Conservation (phyloP, 2,329 filamentous ascomycete species). For the Alternaria hordeiaustralica region DNA sequence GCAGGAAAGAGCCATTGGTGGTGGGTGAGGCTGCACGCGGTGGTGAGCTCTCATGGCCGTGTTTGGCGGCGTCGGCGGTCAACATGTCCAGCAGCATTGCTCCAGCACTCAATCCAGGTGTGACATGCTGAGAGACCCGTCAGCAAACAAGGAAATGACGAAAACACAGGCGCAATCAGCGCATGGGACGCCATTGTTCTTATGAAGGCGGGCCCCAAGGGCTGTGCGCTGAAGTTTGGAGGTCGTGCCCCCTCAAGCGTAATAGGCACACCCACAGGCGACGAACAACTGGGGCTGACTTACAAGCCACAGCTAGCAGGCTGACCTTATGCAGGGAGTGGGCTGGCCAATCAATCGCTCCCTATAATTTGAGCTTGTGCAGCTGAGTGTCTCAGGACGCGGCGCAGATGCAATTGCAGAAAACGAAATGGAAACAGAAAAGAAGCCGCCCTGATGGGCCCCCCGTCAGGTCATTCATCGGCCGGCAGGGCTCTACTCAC, state of each 20-base stretch:
- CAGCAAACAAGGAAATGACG: slow-evolving; percentile 16
- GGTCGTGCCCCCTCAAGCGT: slow-evolving; percentile 22
- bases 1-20: slow-evolving; percentile 35
- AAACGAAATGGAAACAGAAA: neutral
- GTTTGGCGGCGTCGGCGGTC: slow-evolving; percentile 44
- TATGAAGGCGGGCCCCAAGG: slow-evolving; percentile 17
- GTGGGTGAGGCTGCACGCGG: slow-evolving; percentile 23
- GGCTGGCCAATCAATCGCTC: slow-evolving; percentile 13
- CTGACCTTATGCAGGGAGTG: slow-evolving; percentile 22
- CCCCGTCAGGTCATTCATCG: slow-evolving; percentile 9
- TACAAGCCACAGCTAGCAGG: slow-evolving; percentile 40
- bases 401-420: neutral
- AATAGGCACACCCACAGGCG: slow-evolving; percentile 14
- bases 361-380: slow-evolving; percentile 1
- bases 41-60: slow-evolving; percentile 42
- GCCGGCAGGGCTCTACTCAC: slow-evolving; percentile 5
- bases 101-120: slow-evolving; percentile 12
- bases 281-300: slow-evolving; percentile 21
- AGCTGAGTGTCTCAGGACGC: slow-evolving; percentile 1
- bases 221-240: slow-evolving; percentile 33
- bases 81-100: slow-evolving; percentile 50
- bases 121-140: slow-evolving; percentile 28
- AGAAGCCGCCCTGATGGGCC: neutral
- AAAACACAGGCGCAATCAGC: slow-evolving; percentile 13
- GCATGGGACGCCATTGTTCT: slow-evolving; percentile 23